Evolutionary conservation across 768 basidiomycete genomes (phyloP), one percentile per base, ranked within the genome.

Genomic region (Pleurotus djamor): DNA sequence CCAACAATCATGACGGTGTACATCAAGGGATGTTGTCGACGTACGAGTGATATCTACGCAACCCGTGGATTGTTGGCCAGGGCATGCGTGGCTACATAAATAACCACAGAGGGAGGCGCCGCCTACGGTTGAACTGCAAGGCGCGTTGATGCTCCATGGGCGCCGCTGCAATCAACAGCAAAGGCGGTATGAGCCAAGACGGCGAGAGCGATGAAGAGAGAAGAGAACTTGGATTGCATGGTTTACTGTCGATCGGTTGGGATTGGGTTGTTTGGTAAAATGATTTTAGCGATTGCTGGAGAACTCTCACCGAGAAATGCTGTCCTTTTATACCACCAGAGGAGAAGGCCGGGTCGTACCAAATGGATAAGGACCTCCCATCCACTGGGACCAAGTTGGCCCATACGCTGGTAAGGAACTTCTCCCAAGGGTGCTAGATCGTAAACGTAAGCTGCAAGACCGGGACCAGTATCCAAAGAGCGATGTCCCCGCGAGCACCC

Each of bases 41-140:
- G n/a, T 56, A 56, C 54, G 54, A 12, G 14, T 56, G 28, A 56
- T 56, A 14, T 56, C 54, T 14, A 43, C 54, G 35, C 54, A 56
- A 4, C 54, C 54, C 6, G 54, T 56, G 3, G 54, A 56, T 41
- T 56, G 54, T 34, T 56, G 54, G 10, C 54, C 54, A 4, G 54
- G 38, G 28, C 54, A 56, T 5, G 17, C 37, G 8, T 56, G 54
- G 16, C 38, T 56, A 17, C 54, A 56, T 41, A 56, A 13, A 34
- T 56, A 56, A 34, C 28, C 44, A 32, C 54, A 56, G 2, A 56
- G 13, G 54, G 54, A 56, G 28, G 37, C 17, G 21, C 54, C 54
- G 28, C 54, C 54, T 10, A 56, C 54, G 28, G 54, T 56, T 17
- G 54, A 56, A 28, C 54, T 56, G 33, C 54, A 56, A 12, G 54